phyloP scores from a whole-genome alignment of 2,329 filamentous ascomycete genomes.

The Dactylonectria estremocensis region DNA sequence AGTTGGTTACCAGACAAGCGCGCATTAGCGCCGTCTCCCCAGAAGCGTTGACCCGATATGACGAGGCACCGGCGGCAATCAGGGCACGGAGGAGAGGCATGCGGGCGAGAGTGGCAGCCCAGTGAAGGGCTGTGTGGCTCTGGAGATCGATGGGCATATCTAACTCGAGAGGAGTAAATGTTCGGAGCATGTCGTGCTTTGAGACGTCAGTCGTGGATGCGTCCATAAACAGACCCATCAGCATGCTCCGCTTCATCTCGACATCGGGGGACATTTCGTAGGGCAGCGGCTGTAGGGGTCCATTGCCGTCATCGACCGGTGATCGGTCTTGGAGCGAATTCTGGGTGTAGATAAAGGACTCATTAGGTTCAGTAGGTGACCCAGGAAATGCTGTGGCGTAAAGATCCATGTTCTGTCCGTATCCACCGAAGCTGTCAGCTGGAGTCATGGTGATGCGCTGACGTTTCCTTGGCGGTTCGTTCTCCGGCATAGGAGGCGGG shows the following conservation, averaged over 20 bases:
- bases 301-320: constrained; percentile 66
- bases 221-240: constrained; percentile 89
- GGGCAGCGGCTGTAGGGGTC: constrained; percentile 76
- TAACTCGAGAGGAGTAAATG: constrained; percentile 83
- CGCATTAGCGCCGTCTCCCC: constrained; percentile 96
- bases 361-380: constrained; percentile 85
- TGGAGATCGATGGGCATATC: constrained; percentile 94
- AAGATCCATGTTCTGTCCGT: constrained; percentile 63
- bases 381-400: constrained; percentile 69
- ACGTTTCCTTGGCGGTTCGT: constrained; percentile 87
- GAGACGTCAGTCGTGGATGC: constrained; percentile 78
- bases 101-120: constrained; percentile 93
- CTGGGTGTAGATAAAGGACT: constrained; percentile 81
- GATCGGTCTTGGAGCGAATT: constrained; percentile 59
- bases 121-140: constrained; percentile 92
- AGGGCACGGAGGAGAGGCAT: constrained; percentile 86
- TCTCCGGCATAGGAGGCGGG: constrained; percentile 58
- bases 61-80: constrained; percentile 87
- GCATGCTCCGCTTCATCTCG: constrained; percentile 84
- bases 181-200: constrained; percentile 82
- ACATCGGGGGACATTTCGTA: constrained; percentile 74
- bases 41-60: constrained; percentile 88
- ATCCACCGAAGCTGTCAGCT: constrained; percentile 71
- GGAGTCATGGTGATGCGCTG: constrained; percentile 71
- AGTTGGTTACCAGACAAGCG: constrained; percentile 93